phyloP scores from a whole-genome alignment of 2,329 filamentous ascomycete genomes.

The Alternaria arborescens region DNA sequence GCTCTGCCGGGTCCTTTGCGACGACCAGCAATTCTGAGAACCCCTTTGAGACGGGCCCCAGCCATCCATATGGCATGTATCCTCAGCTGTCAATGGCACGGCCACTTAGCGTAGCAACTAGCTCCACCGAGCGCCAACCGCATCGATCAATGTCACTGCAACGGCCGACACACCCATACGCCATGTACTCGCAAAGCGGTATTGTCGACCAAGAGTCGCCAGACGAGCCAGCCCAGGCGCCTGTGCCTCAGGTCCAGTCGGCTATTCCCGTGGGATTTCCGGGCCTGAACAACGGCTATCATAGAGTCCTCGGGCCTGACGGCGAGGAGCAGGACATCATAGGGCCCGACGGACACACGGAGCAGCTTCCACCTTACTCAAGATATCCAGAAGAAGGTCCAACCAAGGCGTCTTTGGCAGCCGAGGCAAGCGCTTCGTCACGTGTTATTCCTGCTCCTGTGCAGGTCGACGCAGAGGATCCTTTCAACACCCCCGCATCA shows the following conservation, averaged over 20 bases:
- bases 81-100: slow-evolving; percentile 69
- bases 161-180: slow-evolving; percentile 84
- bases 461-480: slow-evolving; percentile 35
- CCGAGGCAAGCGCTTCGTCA: slow-evolving; percentile 46
- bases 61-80: slow-evolving; percentile 86
- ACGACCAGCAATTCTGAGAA: slow-evolving; percentile 61
- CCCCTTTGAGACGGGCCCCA: slow-evolving; percentile 77
- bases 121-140: slow-evolving; percentile 69
- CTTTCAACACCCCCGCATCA: slow-evolving; percentile 36
- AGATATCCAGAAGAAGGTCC: slow-evolving; percentile 82
- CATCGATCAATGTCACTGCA: slow-evolving; percentile 67
- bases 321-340: slow-evolving; percentile 90
- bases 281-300: slow-evolving; percentile 71
- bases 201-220: slow-evolving; percentile 56
- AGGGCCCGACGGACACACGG: slow-evolving; percentile 85
- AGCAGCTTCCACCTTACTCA: slow-evolving; percentile 91
- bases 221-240: slow-evolving; percentile 31
- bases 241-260: slow-evolving; percentile 52
- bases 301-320: slow-evolving; percentile 76
- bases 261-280: slow-evolving; percentile 78
- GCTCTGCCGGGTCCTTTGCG: slow-evolving; percentile 54
- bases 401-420: slow-evolving; percentile 61
- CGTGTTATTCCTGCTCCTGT: slow-evolving; percentile 34
- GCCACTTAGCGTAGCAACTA: slow-evolving; percentile 73
- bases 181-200: slow-evolving; percentile 84